Evolutionary conservation across 1,284 basidiomycete species (phyloP).

Genomic region (Quambalaria eucalypti): DNA sequence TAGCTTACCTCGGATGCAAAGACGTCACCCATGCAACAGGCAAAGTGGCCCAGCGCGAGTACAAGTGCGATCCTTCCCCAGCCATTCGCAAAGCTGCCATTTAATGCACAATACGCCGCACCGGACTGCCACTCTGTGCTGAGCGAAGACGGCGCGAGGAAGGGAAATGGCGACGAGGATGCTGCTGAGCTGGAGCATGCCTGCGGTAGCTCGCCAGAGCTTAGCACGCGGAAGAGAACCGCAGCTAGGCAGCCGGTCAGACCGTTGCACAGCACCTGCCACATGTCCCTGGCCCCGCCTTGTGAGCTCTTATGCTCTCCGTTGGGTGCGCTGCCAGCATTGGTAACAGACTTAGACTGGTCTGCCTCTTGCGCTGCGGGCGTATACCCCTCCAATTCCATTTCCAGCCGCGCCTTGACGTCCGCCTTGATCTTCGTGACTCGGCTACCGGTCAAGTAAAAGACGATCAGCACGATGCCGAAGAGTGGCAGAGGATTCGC

Average conservation of each 20-base stretch:
- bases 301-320: constrained; percentile 11
- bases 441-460: constrained; percentile 63
- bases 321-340: not conserved
- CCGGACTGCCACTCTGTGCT: constrained; percentile 2
- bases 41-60: constrained; percentile 25
- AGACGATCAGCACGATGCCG: constrained; percentile 27
- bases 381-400: constrained; percentile 47
- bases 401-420: constrained; percentile 67
- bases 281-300: constrained; percentile 21
- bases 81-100: not conserved
- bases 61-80: constrained; percentile 7
- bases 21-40: constrained; percentile 38
- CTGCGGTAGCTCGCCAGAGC: not conserved
- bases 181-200: not conserved
- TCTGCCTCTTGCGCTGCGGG: constrained; percentile 6
- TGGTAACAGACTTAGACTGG: no score
- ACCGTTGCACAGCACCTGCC: constrained; percentile 34
- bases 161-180: not conserved
- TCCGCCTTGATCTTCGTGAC: constrained; percentile 64
- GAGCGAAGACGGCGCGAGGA: no score
- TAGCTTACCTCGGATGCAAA: constrained; percentile 20
- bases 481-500: constrained; percentile 32
- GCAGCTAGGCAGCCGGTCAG: constrained; percentile 10
- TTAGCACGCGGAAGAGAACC: constrained; percentile 6
- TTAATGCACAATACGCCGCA: not conserved